These are phyloP conservation scores for Venturia pyrina DNA, from an alignment of 2,329 filamentous ascomycete genomes.

Conservation along the genomic window DNA sequence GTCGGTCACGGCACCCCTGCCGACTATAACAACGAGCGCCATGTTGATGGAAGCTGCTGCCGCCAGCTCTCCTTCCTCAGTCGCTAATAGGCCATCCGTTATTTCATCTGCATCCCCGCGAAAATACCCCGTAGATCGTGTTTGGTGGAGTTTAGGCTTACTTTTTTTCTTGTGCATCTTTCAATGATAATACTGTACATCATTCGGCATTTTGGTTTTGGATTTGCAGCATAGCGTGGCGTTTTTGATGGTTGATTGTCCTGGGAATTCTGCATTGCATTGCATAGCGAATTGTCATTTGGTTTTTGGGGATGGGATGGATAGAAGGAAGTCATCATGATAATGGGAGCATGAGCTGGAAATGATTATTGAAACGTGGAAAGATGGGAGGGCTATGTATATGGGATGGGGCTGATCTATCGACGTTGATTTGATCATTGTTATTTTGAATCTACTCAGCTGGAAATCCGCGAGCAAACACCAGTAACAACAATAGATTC, in stretches of 20 bases:
- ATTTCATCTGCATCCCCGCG: neutral
- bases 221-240: neutral
- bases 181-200: neutral
- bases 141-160: neutral
- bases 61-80: neutral
- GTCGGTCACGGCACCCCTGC: neutral
- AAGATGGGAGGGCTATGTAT: neutral
- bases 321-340: neutral
- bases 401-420: too few species aligned
- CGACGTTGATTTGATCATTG: too few species aligned
- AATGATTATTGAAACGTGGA: neutral
- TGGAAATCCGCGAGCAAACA: too few species aligned
- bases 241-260: neutral
- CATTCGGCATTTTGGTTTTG: neutral
- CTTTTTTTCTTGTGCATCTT: neutral
- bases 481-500: too few species aligned
- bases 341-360: neutral
- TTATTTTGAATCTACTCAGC: too few species aligned
- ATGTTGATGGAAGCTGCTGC: neutral
- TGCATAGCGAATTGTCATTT: neutral
- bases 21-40: neutral
- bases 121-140: slow-evolving; percentile 1
- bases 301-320: neutral
- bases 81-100: neutral
- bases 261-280: neutral